Evolutionary conservation across 257 asterid genomes (phyloP).

Genomic region (Craterostigma plantagineum): DNA sequence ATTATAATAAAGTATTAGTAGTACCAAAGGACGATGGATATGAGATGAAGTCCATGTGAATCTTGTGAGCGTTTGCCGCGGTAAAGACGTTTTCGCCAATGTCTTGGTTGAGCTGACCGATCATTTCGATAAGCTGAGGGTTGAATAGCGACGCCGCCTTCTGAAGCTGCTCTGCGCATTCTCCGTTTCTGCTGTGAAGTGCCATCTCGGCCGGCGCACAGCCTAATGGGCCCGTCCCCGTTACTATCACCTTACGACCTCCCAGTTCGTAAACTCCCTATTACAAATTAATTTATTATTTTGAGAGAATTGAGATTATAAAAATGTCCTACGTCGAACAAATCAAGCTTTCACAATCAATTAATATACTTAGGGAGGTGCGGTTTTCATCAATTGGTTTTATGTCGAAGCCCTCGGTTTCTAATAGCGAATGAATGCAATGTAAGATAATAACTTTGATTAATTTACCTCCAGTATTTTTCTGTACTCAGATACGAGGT

Average conservation of each 20-base stretch:
- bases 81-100: constrained; percentile 32
- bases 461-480: constrained; percentile 31
- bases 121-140: constrained; percentile 37
- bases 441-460: neutral
- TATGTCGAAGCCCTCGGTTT: neutral
- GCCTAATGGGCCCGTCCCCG: constrained; percentile 59
- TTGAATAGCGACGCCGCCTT: constrained; percentile 32
- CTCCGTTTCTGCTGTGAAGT: constrained; percentile 23
- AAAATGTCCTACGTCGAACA: too few relatives aligned
- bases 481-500: constrained; percentile 39
- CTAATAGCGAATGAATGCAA: neutral
- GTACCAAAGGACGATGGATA: constrained; percentile 32
- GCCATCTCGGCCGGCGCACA: constrained; percentile 55
- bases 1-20: neutral
- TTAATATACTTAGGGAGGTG: too few relatives aligned
- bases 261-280: constrained; percentile 39
- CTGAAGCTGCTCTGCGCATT: constrained; percentile 44
- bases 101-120: constrained; percentile 27
- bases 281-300: neutral
- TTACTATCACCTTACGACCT: constrained; percentile 44
- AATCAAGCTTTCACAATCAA: neutral
- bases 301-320: too few relatives aligned
- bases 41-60: constrained; percentile 40
- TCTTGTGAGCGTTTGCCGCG: constrained; percentile 29
- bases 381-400: too few relatives aligned